Conservation (phyloP, 345 rosid genomes). For the Pugionium dolabratum region DNA sequence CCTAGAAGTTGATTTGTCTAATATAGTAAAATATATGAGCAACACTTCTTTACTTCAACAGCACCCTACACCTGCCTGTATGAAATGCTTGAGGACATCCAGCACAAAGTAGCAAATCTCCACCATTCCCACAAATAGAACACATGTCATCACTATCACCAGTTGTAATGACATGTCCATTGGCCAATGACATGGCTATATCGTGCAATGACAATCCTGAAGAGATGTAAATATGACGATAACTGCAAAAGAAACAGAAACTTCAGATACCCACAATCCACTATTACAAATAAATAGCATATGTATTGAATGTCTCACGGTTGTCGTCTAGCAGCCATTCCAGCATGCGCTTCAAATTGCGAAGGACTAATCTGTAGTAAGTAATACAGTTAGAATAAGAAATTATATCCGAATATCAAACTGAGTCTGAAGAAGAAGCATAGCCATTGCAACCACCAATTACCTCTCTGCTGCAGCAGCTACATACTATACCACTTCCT, state of each 20-base stretch:
- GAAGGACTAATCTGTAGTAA: constrained; percentile 93
- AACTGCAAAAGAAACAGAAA: constrained; percentile 51
- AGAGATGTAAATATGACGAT: constrained; percentile 85
- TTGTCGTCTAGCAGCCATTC: constrained; percentile 98
- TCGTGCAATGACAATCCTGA: constrained; percentile 90
- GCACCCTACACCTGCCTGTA: constrained; percentile 50
- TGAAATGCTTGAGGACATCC: constrained; percentile 93
- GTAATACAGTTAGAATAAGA: neutral
- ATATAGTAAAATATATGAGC: too few relatives aligned
- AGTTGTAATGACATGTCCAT: constrained; percentile 69
- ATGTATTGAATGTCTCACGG: constrained; percentile 66
- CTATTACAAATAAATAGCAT: constrained; percentile 21
- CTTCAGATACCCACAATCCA: constrained; percentile 21
- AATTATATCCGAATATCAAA: neutral
- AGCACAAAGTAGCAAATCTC: constrained; percentile 69
- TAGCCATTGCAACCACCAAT: constrained; percentile 15
- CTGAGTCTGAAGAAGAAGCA: too few relatives aligned
- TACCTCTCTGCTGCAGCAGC: constrained; percentile 87
- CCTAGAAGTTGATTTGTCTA: too few relatives aligned
- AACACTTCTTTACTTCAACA: neutral
- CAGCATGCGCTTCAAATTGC: constrained; percentile 99
- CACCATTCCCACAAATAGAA: constrained; percentile 83
- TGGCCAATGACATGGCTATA: constrained; percentile 79
- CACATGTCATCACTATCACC: constrained; percentile 90
- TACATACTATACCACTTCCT: constrained; percentile 82